Conservation (phyloP, 2,329 filamentous ascomycete genomes). For the Epichloe elymi region DNA sequence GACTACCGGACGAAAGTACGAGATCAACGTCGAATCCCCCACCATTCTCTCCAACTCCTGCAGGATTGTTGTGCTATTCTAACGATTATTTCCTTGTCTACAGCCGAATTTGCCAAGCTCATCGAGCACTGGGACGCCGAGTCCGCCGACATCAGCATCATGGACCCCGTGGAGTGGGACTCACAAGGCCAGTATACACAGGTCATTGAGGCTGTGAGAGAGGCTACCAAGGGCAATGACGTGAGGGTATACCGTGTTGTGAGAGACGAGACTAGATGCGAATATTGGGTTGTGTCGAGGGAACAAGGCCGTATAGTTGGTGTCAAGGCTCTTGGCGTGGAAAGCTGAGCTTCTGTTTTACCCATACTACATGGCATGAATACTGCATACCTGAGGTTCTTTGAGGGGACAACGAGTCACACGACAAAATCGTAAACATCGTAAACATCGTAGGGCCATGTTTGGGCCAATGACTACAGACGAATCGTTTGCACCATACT, state of each 20-base stretch:
- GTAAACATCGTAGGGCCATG: too few relatives aligned
- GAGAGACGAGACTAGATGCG: conserved; percentile 47
- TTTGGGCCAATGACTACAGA: too few relatives aligned
- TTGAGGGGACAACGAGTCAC: too few relatives aligned
- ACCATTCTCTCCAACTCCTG: neutral
- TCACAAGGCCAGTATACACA: conserved; percentile 53
- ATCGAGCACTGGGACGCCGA: conserved; percentile 44
- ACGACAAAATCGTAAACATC: too few relatives aligned
- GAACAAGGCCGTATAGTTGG: conserved; percentile 55
- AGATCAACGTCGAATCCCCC: conserved; percentile 5
- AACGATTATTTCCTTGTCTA: neutral
- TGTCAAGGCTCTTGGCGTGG: conserved; percentile 63
- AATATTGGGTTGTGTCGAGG: conserved; percentile 70
- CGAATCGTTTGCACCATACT: too few relatives aligned
- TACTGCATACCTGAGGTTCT: too few relatives aligned
- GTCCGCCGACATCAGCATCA: conserved; percentile 47
- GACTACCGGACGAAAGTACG: conserved; percentile 49
- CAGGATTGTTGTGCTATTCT: neutral
- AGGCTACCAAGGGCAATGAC: conserved; percentile 49
- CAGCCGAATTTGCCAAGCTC: conserved; percentile 58
- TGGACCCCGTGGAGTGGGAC: conserved; percentile 63
- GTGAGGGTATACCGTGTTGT: conserved; percentile 64
- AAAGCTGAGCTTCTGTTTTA: conserved; percentile 25
- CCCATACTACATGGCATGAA: too few relatives aligned
- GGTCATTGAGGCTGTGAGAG: conserved; percentile 54